A percentile compares a stretch with the other conserved stretches of the same genome.
Evolutionary conservation across 2,329 filamentous ascomycete species (phyloP).

Genomic region (Cladosporium austrohemisphaericum): DNA sequence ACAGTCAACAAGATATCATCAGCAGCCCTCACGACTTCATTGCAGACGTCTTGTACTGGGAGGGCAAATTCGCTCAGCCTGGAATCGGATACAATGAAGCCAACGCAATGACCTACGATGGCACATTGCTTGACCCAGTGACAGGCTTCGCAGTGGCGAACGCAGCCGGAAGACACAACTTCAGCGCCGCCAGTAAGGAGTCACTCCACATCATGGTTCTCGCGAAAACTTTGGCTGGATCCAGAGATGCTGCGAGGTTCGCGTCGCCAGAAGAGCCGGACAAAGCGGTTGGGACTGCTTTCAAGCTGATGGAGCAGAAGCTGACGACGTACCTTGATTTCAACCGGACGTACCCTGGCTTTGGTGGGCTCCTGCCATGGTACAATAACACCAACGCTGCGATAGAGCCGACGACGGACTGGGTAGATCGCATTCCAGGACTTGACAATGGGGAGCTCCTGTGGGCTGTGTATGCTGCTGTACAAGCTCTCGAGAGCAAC

Average conservation of each 20-base stretch:
- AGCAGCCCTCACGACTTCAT: constrained; percentile 32
- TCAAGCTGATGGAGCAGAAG: constrained; percentile 28
- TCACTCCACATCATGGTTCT: constrained; percentile 45
- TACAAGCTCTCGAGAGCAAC: constrained; percentile 36
- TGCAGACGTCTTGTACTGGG: constrained; percentile 42
- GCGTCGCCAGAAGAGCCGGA: constrained; percentile 21
- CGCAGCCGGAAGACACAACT: constrained; percentile 29
- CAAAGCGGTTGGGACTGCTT: background rate
- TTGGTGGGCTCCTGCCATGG: constrained; percentile 42
- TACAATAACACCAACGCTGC: constrained; percentile 31
- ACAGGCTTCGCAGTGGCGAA: constrained; percentile 36
- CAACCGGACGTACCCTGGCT: constrained; percentile 42
- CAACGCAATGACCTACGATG: constrained; percentile 45
- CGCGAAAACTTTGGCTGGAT: constrained; percentile 39
- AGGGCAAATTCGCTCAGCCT: constrained; percentile 44
- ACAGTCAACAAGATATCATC: constrained; percentile 29
- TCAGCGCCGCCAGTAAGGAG: constrained; percentile 41
- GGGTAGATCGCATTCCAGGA: constrained; percentile 40
- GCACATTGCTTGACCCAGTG: constrained; percentile 38
- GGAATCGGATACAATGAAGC: constrained; percentile 39
- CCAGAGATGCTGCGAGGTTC: constrained; percentile 38
- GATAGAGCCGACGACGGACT: constrained; percentile 32
- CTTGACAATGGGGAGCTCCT: constrained; percentile 44
- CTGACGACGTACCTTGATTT: constrained; percentile 40
- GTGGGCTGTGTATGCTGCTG: constrained; percentile 43